These are phyloP conservation scores for Pythium aristosporum DNA, from an alignment of 352 stramenopile genomes.

Conservation along the genomic window DNA sequence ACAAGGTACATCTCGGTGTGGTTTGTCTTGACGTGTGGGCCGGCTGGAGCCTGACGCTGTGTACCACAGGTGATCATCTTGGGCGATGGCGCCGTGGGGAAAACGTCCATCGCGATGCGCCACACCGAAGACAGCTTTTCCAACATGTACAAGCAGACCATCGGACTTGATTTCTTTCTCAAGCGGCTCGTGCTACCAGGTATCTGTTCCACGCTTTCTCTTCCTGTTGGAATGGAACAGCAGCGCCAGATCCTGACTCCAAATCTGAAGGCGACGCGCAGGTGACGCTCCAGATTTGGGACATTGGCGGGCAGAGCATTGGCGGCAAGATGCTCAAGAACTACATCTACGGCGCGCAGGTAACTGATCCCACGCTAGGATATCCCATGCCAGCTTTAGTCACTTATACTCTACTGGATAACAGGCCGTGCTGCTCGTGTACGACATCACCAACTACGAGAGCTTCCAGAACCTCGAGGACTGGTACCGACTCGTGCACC, in stretches of 20 bases:
- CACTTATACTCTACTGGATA: not conserved
- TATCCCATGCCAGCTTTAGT: not conserved
- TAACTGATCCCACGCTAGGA: slow-evolving; percentile 17
- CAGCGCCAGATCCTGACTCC: not conserved
- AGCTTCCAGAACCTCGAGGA: slow-evolving; percentile 95
- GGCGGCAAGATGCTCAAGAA: slow-evolving; percentile 68
- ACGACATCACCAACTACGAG: slow-evolving; percentile 96
- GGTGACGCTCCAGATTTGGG: slow-evolving; percentile 91
- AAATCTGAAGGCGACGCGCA: slow-evolving; percentile 73
- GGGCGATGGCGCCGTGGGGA: slow-evolving; percentile 93
- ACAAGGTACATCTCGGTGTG: slow-evolving; percentile 49
- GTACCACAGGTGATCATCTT: slow-evolving; percentile 88
- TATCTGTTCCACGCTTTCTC: slow-evolving; percentile 17
- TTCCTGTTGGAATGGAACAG: too few relatives aligned
- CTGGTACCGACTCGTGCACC: slow-evolving; percentile 91
- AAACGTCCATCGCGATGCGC: slow-evolving; percentile 93
- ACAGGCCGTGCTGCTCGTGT: slow-evolving; percentile 90
- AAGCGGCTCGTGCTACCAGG: slow-evolving; percentile 90
- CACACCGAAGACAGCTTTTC: slow-evolving; percentile 92
- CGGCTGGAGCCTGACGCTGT: not conserved
- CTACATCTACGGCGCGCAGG: slow-evolving; percentile 94
- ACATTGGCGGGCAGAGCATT: slow-evolving; percentile 87
- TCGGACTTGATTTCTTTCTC: slow-evolving; percentile 95
- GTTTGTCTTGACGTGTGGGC: not conserved
- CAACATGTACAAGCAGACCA: slow-evolving; percentile 94